Evolutionary conservation across 2,329 filamentous ascomycete species (phyloP), one percentile per base, ranked within the genome.

Genomic region (Iodosphaeria phyllophila): DNA sequence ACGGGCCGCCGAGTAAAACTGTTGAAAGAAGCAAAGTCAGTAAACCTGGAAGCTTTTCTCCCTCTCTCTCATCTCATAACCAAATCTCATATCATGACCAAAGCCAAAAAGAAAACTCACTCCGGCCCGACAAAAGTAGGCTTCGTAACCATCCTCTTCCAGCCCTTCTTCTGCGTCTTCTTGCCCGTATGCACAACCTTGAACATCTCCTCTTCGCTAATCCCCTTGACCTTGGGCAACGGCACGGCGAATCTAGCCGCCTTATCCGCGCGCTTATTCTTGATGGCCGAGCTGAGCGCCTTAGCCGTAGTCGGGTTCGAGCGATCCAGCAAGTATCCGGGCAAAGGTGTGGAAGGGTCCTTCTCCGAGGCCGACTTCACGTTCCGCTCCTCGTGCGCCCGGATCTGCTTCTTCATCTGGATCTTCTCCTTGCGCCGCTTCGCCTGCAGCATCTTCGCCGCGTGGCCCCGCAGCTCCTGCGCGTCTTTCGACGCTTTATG

Each of bases 351-450:
- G 37, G 64, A 70, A 14, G 72, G 72, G 32, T 84, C 78, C 51
- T 89, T 77, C 40, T 75, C 68, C 36, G 74, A 73, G 16, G 67
- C 59, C 6, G 77, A 79, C 58, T 95, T 92, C 60, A 95, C 73
- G 46, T 93, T 91, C 55, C 82, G 74, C 61, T 93, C 80, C 56
- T 98, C 89, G 59, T 92, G 80, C 22, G 80, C 77, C 56, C 78
- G 80, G 66, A 98, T 91, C 44, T 73, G 61, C 65, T 92, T 92
- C 54, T 76, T 77, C 76, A 92, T 84, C 65, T 92, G 82, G 48
- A 92, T 92, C 74, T 98, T 98, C 63, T 98, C 84, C 50, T 84
- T 77, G 58, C 83, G 79, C 14, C 89, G 71, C 62, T 84, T 82
- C 67, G 95, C 74, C 51, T 86, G 76, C 58, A 89, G 74, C 43